Evolutionary conservation across 257 asterid genomes (phyloP), one percentile per base, ranked within the genome.

Genomic region (Knoxia roxburghii): DNA sequence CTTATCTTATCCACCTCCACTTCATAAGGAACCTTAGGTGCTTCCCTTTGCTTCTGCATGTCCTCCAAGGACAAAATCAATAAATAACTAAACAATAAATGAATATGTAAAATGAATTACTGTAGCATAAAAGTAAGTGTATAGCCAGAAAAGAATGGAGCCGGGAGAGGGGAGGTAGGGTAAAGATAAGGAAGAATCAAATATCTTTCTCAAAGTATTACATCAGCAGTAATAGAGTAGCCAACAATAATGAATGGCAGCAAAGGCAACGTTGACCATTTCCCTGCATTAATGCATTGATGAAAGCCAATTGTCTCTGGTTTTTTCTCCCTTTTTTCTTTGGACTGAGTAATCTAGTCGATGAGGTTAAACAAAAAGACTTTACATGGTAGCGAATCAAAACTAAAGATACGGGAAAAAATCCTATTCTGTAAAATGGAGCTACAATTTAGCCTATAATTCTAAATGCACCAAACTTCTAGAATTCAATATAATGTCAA

Each of bases 1-100:
- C 80, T 90, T 58, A 90, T 75, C 65, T 73, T 80, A 75, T 93
- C 97, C 74, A 68, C 70, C 82, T 86, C 95, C 41, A 71, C 58
- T 74, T 76, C 89, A 83, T 78, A 72, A 52, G 87, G 86, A 66
- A 69, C 64, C 67, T 79, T 83, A 40, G 78, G 76, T 45, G 84
- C 87, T 77, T 82, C 93, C 82, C 87, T 75, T 68, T 84, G 91
- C 88, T 88, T 90, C 99, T 90, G 95, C 43, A 71, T 67, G 76
- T 73, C 54, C 56, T 70, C 46, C 55, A 74, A 59, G 49, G 15
- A 66, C 21, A 50, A 73, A 50, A 18, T 8, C n/a, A n/a, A n/a
- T n/a, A n/a, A n/a, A n/a, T n/a, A n/a, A n/a, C n/a, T n/a, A 29
- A 29, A 26, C 30, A 18, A 27, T 26, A 59, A 39, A 21, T 39